Evolutionary conservation across 192 early-diverging fungal genomes (phyloP), one percentile per base, ranked within the genome.

Genomic region (Entophlyctis helioformis): DNA sequence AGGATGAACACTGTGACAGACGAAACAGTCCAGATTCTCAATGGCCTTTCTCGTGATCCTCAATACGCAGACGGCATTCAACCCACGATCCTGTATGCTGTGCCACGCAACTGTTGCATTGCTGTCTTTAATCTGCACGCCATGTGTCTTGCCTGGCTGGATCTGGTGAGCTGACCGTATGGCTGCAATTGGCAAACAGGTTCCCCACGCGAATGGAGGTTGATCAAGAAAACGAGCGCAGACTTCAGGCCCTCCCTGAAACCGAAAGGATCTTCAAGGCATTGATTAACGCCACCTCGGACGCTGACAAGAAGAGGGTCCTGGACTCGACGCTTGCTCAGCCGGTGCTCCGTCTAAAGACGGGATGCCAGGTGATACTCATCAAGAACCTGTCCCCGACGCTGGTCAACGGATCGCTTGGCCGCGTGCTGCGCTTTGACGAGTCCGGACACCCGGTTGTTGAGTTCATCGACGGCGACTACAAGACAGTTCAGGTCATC

Each of bases 341-440:
- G 0, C 44, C 59, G 2, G 36, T 47, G 16, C 63, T 96, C 6
- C 66, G 74, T 38, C 57, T 96, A 19, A 89, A 89, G 63, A 22
- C 60, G 6, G 50, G 71, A 39, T 83, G 88, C 2, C 91, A 92
- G 52, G 91, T 96, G 1, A 90, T 89, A 84, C 60, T 96, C 24
- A 57, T 66, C 49, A 68, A 69, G 43, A 74, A 74, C 49, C 24
- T 62, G 27, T 35, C 48, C 24, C 28, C 25, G n/a, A 51, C 26
- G 22, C 61, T 73, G n/a, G 64, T 66, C 42, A 73, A 73, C 43
- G 71, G 71, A 12, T 50, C 48, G 23, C 22, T 64, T 39, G 64
- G 64, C 6, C 41, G 15, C 10, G 63, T 70, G 23, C 23, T 53
- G 27, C 52, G 36, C 19, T 62, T 70, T 37, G 53, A 55, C 16